Base-by-base conservation (phyloP, 305 asterid species). In the Fraxinus platypoda region DNA sequence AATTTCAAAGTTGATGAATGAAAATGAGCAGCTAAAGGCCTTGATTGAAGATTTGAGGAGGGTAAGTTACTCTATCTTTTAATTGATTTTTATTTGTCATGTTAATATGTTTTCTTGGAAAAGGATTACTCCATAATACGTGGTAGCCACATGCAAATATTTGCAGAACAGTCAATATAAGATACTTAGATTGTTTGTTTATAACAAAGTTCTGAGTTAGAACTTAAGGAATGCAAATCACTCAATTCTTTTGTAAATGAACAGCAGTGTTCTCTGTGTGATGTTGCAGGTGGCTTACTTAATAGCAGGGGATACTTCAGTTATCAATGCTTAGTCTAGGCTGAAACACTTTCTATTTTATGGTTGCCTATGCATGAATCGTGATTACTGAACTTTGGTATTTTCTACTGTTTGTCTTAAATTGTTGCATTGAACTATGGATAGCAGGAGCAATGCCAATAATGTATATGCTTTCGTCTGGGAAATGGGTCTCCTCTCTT, bases 1-100 rank as follows among this genome's bases (percentile, higher is more conserved):
- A 88, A 90, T 94, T 82, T 93, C 98, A 73, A 94, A 88, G 83
- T 83, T 94, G 93, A 93, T 92, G 97, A 93, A 89, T 82, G 97
- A 94, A 85, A 94, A 94, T 30, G 97, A 94, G 94, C 97, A 92
- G 87, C 88, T 92, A 78, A 93, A 92, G 88, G 83, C 90, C 78
- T 86, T 88, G 35, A 87, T 89, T 80, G 95, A 92, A 80, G 96
- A 94, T 80, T 84, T 89, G 77, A 88, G 90, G 87, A 87, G 89
- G 87, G 97, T 94, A 85, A 84, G 97, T 82, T 19, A 62, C 78
- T 57, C 33, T 82, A 41, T 81, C 41, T 41, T 21, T 82, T 74
- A 15, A 31, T 4, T 57, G 33, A 1, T 33, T 57, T 71, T 76
- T 76, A 33, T 73, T 17, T 68, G 35, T 37, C 33, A 41, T 35